phyloP scores from a whole-genome alignment of 306 rosid species.

The Citrullus mucosospermus region DNA sequence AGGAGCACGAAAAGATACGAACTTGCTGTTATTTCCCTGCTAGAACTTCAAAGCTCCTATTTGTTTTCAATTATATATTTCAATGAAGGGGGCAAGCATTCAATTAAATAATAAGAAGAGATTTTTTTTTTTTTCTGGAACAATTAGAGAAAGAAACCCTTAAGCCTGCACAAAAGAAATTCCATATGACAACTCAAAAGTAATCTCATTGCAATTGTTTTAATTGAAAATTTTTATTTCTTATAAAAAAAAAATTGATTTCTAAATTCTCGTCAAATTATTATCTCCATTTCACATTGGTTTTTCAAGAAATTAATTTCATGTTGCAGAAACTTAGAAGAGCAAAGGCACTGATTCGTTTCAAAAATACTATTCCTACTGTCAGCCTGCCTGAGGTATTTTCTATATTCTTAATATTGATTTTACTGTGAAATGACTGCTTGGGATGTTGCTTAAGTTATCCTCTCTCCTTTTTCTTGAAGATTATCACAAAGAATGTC shows the following conservation, averaged over 20 bases:
- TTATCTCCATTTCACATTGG: background rate
- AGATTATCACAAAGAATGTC: constrained; percentile 56
- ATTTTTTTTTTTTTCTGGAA: background rate
- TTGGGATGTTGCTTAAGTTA: constrained; percentile 16
- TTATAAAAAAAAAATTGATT: background rate
- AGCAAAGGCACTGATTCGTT: constrained; percentile 66
- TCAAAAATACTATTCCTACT: constrained; percentile 37
- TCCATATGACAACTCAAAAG: background rate
- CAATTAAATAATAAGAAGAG: background rate
- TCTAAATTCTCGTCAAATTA: background rate
- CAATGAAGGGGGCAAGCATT: background rate
- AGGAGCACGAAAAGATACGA: background rate
- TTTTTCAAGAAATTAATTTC: background rate
- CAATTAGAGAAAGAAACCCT: background rate
- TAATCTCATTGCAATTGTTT: background rate
- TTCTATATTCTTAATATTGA: background rate
- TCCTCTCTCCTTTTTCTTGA: constrained; percentile 14
- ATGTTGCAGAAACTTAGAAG: constrained; percentile 64
- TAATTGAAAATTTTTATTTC: background rate
- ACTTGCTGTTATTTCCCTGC: background rate
- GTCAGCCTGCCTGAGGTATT: constrained; percentile 61
- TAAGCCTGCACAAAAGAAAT: background rate
- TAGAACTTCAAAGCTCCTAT: background rate
- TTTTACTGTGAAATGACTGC: background rate
- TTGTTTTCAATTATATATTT: background rate